phyloP scores from a whole-genome alignment of 441 rosid genomes.

The Geranium incanum region DNA sequence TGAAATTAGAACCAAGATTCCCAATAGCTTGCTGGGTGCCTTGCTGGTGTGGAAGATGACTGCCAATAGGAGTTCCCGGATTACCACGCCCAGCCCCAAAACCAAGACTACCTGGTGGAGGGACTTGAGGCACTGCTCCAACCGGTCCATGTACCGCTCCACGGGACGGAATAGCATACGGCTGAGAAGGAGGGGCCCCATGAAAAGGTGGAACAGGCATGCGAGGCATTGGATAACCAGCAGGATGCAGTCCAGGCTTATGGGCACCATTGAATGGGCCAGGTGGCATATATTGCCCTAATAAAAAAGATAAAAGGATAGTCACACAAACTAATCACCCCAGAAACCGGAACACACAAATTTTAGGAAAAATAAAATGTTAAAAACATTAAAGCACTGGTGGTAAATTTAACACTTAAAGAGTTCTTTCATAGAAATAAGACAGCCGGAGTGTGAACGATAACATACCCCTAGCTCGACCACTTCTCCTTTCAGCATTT shows the following conservation, averaged over 20 bases:
- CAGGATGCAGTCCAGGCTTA: conserved; percentile 80
- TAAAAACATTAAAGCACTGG: background rate
- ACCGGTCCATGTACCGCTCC: conserved; percentile 88
- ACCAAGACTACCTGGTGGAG: conserved; percentile 83
- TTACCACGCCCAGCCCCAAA: conserved; percentile 85
- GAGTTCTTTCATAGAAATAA: background rate
- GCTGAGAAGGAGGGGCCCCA: conserved; percentile 80
- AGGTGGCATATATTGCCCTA: conserved; percentile 71
- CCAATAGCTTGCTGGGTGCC: conserved; percentile 71
- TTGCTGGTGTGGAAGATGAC: conserved; percentile 83
- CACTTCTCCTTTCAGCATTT: conserved; percentile 75
- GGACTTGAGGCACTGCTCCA: conserved; percentile 83
- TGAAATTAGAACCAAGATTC: conserved; percentile 65
- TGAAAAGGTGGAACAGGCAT: conserved; percentile 73
- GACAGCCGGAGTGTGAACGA: conserved; percentile 12
- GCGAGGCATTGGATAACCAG: conserved; percentile 75
- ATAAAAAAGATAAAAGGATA: conserved; percentile 11
- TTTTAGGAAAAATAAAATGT: background rate
- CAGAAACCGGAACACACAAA: background rate
- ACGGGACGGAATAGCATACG: conserved; percentile 86
- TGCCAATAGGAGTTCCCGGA: conserved; percentile 66
- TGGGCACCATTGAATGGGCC: conserved; percentile 79
- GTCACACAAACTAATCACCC: background rate
- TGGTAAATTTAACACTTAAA: background rate
- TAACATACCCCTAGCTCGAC: conserved; percentile 66